These are phyloP conservation scores for Polygonum aviculare DNA, from an alignment of 148 eudicot genomes.

Conservation along the genomic window DNA sequence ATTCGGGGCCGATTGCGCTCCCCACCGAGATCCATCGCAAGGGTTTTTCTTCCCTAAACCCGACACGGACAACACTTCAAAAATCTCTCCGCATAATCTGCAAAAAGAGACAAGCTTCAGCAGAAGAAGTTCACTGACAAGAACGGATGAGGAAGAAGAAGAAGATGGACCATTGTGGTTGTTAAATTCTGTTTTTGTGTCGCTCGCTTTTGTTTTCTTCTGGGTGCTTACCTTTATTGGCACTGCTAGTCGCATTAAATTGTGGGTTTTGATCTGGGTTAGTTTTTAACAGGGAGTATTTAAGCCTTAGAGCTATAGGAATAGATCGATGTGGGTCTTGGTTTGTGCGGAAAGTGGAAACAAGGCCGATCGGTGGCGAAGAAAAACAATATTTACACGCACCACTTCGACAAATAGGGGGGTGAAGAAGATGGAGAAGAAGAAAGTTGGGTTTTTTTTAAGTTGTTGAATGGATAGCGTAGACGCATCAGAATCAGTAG, in stretches of 20 bases:
- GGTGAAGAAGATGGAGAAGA: constrained; percentile 3
- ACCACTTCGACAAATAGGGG: background rate
- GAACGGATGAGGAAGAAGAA: background rate
- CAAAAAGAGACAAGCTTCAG: background rate
- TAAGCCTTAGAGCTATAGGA: background rate
- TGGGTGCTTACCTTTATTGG: constrained; percentile 11
- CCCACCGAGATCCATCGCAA: constrained; percentile 26
- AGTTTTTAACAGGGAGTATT: background rate
- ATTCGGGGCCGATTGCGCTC: constrained; percentile 15
- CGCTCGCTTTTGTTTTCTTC: background rate
- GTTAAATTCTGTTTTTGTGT: constrained; percentile 1
- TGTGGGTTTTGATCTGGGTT: constrained; percentile 3
- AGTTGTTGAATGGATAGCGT: constrained; percentile 8
- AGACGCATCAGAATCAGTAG: background rate
- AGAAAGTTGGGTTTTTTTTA: constrained; percentile 1
- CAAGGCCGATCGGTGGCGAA: constrained; percentile 1
- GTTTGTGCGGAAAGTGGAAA: background rate
- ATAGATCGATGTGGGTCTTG: background rate
- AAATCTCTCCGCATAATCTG: background rate
- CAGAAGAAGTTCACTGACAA: background rate
- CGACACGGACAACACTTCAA: background rate
- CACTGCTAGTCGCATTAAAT: constrained; percentile 1
- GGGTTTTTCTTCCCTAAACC: background rate
- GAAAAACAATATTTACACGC: background rate
- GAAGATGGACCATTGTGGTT: constrained; percentile 7